Conservation (phyloP, 2,329 filamentous ascomycete species). For the Chrysoporthe deuterocubensis region DNA sequence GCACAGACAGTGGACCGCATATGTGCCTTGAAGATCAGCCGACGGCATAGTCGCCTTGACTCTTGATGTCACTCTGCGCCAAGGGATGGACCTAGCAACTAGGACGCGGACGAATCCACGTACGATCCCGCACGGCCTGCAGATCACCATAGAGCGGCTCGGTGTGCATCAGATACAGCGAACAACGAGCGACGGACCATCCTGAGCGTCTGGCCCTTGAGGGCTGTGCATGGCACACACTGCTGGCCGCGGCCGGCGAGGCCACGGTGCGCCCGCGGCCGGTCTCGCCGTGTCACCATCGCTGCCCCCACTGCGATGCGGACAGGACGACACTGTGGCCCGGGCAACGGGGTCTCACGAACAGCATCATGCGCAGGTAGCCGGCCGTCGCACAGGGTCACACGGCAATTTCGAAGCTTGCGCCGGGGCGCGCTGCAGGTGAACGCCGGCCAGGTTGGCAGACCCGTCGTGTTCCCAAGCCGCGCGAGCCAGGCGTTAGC, state of each 20-base stretch:
- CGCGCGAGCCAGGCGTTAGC: neutral
- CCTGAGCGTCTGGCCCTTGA: neutral
- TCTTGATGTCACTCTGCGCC: neutral
- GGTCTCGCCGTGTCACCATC: neutral
- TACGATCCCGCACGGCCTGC: neutral
- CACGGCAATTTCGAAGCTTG: slow-evolving; percentile 23
- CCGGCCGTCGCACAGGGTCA: slow-evolving; percentile 17
- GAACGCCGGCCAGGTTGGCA: neutral
- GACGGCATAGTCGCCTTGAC: neutral
- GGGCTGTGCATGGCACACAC: neutral
- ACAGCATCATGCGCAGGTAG: neutral
- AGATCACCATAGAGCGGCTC: slow-evolving; percentile 1
- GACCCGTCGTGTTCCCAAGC: neutral
- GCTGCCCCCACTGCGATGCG: neutral
- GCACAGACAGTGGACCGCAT: slow-evolving; percentile 14
- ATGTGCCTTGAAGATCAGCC: slow-evolving; percentile 8
- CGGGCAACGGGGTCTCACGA: no score
- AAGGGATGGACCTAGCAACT: neutral
- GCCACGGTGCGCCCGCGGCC: neutral
- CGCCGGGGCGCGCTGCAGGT: slow-evolving; percentile 14
- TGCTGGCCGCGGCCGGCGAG: neutral
- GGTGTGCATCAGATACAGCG: neutral
- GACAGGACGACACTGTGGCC: neutral
- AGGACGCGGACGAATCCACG: neutral
- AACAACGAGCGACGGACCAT: neutral